A percentile compares a stretch with the other conserved stretches of the same genome.
Conservation (phyloP, 2,329 filamentous ascomycete genomes). For the Alternaria arborescens region DNA sequence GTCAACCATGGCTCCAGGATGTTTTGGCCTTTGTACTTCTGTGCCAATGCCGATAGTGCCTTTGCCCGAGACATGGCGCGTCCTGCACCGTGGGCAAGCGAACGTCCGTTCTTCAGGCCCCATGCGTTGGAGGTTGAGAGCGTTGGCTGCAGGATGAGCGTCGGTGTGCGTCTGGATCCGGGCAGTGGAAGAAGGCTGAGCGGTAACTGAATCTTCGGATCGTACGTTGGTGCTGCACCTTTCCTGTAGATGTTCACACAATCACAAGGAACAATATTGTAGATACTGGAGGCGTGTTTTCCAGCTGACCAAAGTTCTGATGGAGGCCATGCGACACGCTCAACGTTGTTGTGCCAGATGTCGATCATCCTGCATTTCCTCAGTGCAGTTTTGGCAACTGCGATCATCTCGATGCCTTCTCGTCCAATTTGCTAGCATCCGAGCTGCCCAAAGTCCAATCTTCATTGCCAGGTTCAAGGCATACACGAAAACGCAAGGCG, state of each 20-base stretch:
- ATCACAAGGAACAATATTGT: slow-evolving; percentile 11
- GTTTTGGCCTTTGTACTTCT: slow-evolving; percentile 48
- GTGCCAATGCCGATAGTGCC: slow-evolving; percentile 39
- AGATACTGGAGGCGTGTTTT: not conserved
- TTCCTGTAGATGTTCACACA: slow-evolving; percentile 51
- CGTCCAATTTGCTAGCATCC: not conserved
- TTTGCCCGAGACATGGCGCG: slow-evolving; percentile 50
- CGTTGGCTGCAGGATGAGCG: slow-evolving; percentile 47
- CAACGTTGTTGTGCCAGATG: slow-evolving; percentile 52
- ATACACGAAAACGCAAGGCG: slow-evolving; percentile 49
- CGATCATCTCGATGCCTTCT: slow-evolving; percentile 19
- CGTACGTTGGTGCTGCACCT: slow-evolving; percentile 48
- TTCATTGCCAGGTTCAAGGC: slow-evolving; percentile 47
- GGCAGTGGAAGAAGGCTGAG: slow-evolving; percentile 48
- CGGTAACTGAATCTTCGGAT: slow-evolving; percentile 29
- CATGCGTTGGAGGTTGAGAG: slow-evolving; percentile 38
- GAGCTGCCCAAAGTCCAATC: slow-evolving; percentile 27
- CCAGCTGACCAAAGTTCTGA: slow-evolving; percentile 5
- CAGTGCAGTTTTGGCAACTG: slow-evolving; percentile 26
- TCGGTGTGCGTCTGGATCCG: slow-evolving; percentile 51
- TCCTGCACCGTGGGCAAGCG: slow-evolving; percentile 51
- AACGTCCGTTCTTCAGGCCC: slow-evolving; percentile 46
- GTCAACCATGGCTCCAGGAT: slow-evolving; percentile 33
- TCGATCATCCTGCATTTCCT: slow-evolving; percentile 37
- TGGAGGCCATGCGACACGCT: slow-evolving; percentile 44